phyloP scores from a whole-genome alignment of 2,329 filamentous ascomycete species.

The Diatrype stigma region DNA sequence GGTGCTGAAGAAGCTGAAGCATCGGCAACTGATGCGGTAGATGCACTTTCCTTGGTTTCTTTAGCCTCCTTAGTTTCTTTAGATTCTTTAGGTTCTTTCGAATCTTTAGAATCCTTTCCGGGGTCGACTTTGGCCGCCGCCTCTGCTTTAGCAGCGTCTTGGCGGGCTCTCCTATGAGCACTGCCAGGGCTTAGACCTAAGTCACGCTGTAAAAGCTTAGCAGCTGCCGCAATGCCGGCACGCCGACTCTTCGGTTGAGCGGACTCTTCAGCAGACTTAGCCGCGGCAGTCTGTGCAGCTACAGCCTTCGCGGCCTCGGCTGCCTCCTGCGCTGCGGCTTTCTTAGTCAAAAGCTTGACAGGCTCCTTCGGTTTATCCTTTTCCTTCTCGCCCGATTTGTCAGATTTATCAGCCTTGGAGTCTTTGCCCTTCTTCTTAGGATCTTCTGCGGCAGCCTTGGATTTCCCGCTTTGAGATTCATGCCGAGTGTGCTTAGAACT shows the following conservation, averaged over 20 bases:
- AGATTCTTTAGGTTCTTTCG: constrained; percentile 16
- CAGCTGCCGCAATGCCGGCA: constrained; percentile 59
- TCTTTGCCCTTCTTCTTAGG: constrained; percentile 57
- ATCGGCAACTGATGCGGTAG: constrained; percentile 16
- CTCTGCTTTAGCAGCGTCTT: constrained; percentile 55
- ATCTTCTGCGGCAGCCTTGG: constrained; percentile 44
- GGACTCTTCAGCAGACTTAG: constrained; percentile 26
- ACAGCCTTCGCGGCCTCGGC: constrained; percentile 42
- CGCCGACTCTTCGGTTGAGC: constrained; percentile 51
- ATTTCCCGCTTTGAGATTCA: constrained; percentile 49
- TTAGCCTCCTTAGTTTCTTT: constrained; percentile 20
- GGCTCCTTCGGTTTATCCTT: constrained; percentile 54
- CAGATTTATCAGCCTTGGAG: constrained; percentile 56
- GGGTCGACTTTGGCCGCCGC: constrained; percentile 37
- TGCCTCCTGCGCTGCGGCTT: constrained; percentile 46
- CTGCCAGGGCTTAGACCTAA: constrained; percentile 61
- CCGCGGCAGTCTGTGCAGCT: constrained; percentile 31
- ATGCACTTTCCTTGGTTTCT: constrained; percentile 15
- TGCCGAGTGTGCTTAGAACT: constrained; percentile 52
- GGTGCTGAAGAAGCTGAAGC: constrained; percentile 15
- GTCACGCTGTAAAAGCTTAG: constrained; percentile 62
- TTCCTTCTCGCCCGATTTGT: constrained; percentile 57
- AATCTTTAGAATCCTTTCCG: constrained; percentile 20
- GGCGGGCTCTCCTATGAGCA: constrained; percentile 56
- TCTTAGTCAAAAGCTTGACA: constrained; percentile 61